Evolutionary conservation across 1,139 yeast species (phyloP), one percentile per base, ranked within the genome.

Genomic region (Trichomonascaceae sp.): DNA sequence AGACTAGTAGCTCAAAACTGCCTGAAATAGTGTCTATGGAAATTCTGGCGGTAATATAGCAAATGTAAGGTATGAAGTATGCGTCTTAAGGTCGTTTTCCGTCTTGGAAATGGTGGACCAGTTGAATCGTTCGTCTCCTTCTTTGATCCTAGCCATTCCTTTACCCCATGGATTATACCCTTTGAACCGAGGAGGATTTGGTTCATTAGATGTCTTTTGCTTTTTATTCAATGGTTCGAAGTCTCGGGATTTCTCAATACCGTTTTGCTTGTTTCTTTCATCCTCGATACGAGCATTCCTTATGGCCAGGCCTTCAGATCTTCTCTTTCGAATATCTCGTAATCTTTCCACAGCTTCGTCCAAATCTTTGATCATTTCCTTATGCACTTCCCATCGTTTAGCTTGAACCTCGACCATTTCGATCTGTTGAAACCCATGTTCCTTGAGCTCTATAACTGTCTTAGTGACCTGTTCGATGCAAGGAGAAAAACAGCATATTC

Each of bases 401-500:
- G 93, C 88, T 43, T 87, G 85, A 46, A 91, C 84, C 67, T 93
- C 99, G 6, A 91, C 96, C 91, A 90, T 87, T 69, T 95, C 96
- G 38, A 95, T 84, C 44, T 82, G 80, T n/a, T 80, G 78, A 96
- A 97, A 95, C 0, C 96, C 96, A 51, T 83, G 71, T 39, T 75
- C 79, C 60, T 85, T 83, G 57, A 95, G 74, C 0, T 87, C 85
- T 60, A 80, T 84, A 12, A 93, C 83, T 0, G 98, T 87, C 63
- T 87, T 84, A 56, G 85, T 85, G 2, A 95, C 99, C 72, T 95
- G 99, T 70, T 95, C 99, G 53, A 95, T 88, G 70, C 99, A 95
- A 9, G 99, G 99, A 39, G 96, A 87, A 68, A 93, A 93, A 69
- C 98, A 93, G 71, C 99, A 93, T 52, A 93, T 78, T 1, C 86